These are phyloP conservation scores for Barbarea vulgaris DNA, from an alignment of 345 rosid genomes.

Conservation along the genomic window DNA sequence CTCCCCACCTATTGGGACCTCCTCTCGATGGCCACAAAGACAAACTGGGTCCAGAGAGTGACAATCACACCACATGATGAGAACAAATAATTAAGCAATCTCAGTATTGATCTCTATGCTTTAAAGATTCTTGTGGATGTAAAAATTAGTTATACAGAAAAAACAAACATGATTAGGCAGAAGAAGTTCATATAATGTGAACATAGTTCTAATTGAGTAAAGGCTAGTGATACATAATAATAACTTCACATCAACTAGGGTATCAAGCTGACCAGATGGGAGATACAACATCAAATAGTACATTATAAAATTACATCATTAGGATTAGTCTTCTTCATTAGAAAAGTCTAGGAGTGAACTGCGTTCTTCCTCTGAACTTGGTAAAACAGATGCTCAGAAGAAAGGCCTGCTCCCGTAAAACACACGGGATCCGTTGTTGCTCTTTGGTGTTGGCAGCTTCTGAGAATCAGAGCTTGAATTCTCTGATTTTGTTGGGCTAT, in stretches of 20 bases:
- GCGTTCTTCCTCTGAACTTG: slow-evolving; percentile 52
- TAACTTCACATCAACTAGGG: slow-evolving; percentile 48
- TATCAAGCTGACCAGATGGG: slow-evolving; percentile 57
- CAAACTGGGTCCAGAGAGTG: slow-evolving; percentile 32
- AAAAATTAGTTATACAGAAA: slow-evolving; percentile 25
- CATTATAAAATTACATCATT: slow-evolving; percentile 60
- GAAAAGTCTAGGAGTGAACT: slow-evolving; percentile 68
- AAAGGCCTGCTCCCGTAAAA: slow-evolving; percentile 98
- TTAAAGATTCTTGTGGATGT: slow-evolving; percentile 41
- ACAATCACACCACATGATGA: slow-evolving; percentile 31
- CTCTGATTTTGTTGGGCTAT: slow-evolving; percentile 73
- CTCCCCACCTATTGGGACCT: slow-evolving; percentile 31
- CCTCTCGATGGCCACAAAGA: slow-evolving; percentile 23
- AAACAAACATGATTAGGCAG: slow-evolving; percentile 34
- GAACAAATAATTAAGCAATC: slow-evolving; percentile 34
- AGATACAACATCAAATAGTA: slow-evolving; percentile 59
- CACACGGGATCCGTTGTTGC: slow-evolving; percentile 81
- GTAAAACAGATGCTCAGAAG: slow-evolving; percentile 64
- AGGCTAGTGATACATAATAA: slow-evolving; percentile 51
- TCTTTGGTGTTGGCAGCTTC: slow-evolving; percentile 68
- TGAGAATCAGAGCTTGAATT: slow-evolving; percentile 78
- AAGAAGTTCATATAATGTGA: slow-evolving; percentile 49
- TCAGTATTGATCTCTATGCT: slow-evolving; percentile 41
- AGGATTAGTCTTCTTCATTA: slow-evolving; percentile 72
- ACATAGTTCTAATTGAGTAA: slow-evolving; percentile 46